Base-by-base conservation (phyloP, 2,329 filamentous ascomycete species). In the Penicillium thymicola region DNA sequence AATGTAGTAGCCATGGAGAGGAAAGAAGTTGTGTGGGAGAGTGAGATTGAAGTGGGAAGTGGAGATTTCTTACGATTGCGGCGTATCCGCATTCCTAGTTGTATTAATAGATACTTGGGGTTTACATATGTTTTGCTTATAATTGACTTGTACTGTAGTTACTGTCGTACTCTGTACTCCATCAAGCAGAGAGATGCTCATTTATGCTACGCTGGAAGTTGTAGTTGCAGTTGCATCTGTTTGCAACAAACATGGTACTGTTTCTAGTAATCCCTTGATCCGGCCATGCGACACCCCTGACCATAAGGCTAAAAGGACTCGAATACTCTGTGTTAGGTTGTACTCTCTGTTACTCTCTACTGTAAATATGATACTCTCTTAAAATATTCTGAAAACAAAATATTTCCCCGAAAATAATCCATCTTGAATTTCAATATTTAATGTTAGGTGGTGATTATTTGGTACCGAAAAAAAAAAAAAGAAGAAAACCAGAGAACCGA, bases 1-100 rank as follows among this genome's bases (percentile, higher is more conserved):
- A 63, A 62, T 60, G 58, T 59, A 64, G 59, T 59, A 68, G 68
- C 65, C 59, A 68, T 64, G 63, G 61, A 59, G 61, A 64, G 44
- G 56, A 59, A 60, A 63, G 61, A 63, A 59, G 41, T 51, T 51
- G 61, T 54, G 55, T 56, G 43, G 32, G 53, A 61, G 60, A 64
- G 63, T 66, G 65, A 65, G 60, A 62, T 57, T 63, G 60, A 65
- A 60, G 61, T 60, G 49, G 58, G 59, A 60, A 62, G 61, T 59
- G 62, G 61, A 59, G 60, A 64, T 59, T 63, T 57, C 64, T 64
- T 64, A 59, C 57, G 59, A 59, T 54, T 55, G 59, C 53, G 44
- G 53, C 49, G 54, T 57, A 57, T 54, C 50, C 32, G 43, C 54
- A 57, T 57, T 57, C 50, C 38, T 57, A 57, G 54, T 48, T 18